Percentiles rank a stretch among this genome's conserved stretches.
These are phyloP conservation scores for Tolypocladium guangdongense DNA, from an alignment of 2,329 filamentous ascomycete species.

Conservation along the genomic window DNA sequence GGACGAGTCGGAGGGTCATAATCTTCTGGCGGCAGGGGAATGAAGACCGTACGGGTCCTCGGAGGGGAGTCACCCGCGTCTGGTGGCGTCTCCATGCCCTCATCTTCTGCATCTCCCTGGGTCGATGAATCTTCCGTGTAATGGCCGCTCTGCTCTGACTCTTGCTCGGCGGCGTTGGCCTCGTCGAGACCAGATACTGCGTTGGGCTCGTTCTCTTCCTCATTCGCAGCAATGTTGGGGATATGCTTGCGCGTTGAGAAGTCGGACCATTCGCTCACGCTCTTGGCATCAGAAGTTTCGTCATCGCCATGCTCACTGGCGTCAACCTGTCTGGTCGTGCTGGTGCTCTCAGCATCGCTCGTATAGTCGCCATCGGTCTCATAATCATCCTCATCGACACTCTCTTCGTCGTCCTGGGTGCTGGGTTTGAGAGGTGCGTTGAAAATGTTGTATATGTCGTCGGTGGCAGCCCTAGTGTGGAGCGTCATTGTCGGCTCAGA, in stretches of 20 bases:
- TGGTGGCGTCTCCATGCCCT: slow-evolving; percentile 32
- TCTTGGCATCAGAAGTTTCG: slow-evolving; percentile 48
- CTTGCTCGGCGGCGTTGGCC: slow-evolving; percentile 18
- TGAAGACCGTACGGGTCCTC: slow-evolving; percentile 54
- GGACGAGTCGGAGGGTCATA: slow-evolving; percentile 70
- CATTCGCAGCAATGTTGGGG: slow-evolving; percentile 31
- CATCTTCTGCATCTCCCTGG: slow-evolving; percentile 22
- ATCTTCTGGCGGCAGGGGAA: slow-evolving; percentile 76
- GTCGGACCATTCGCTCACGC: slow-evolving; percentile 78
- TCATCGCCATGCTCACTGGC: slow-evolving; percentile 30
- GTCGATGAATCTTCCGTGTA: not conserved
- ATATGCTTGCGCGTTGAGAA: slow-evolving; percentile 67
- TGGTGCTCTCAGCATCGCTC: slow-evolving; percentile 75
- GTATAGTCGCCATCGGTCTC: slow-evolving; percentile 69
- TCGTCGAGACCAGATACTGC: slow-evolving; percentile 22
- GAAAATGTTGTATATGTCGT: slow-evolving; percentile 96
- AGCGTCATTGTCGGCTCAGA: slow-evolving; percentile 96
- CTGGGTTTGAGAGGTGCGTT: slow-evolving; percentile 54
- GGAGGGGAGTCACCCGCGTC: slow-evolving; percentile 28
- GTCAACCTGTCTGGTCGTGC: slow-evolving; percentile 58
- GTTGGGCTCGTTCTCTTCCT: slow-evolving; percentile 19
- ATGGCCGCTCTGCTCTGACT: slow-evolving; percentile 6
- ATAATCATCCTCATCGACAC: slow-evolving; percentile 55
- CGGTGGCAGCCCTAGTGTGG: slow-evolving; percentile 87
- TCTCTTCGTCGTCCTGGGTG: slow-evolving; percentile 24